Base-by-base conservation (phyloP, 2,329 filamentous ascomycete species). In the Lecanicillium sp. region DNA sequence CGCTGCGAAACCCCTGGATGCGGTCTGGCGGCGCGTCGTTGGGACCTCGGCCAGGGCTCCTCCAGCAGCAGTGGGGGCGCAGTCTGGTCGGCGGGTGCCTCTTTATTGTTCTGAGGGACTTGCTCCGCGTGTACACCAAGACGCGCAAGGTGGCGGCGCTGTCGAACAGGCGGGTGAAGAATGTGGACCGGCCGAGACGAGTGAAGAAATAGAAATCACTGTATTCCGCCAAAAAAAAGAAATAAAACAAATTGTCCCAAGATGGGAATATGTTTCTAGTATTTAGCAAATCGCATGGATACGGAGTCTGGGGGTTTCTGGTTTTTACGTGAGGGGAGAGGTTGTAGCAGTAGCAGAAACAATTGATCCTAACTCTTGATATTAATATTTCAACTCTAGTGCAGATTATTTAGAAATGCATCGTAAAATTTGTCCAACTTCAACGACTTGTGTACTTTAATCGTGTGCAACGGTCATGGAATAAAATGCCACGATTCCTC, bases 41-140 rank as follows among this genome's bases (percentile, higher is more conserved):
- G 27, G 27, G 14, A n/a, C n/a, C n/a, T n/a, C 71, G 77, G 3
- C 78, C 79, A 0, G 84, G 86, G 0, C 71, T 97, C 21, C 65
- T 98, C 26, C 87, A 93, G 60, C 80, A 86, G 56, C 81, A 84
- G 50, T 97, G 93, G 89, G 93, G 90, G 1, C 77, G 93, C 48
- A 96, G 87, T 59, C 72, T 98, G 3, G 77, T 93, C 1, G 93
- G 93, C 1, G 93, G 93, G 0, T 93, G 88, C 61, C 68, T 95
- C 17, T 95, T 91, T 58, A 83, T 97, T 14, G 83, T 95, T 9
- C 65, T 95, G 44, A 93, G 91, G 64, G 82, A 86, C 56, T 72
- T 71, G 3, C 67, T 84, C 43, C 68, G 71, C 49, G 64, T 86
- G 20, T 86, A 83, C 59, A 73, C 75, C 54, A 85, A 84, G 66